Percentiles rank a stretch among this genome's conserved stretches.
Conservation (phyloP, 176 grass and related monocot species). For the Poa pratensis region DNA sequence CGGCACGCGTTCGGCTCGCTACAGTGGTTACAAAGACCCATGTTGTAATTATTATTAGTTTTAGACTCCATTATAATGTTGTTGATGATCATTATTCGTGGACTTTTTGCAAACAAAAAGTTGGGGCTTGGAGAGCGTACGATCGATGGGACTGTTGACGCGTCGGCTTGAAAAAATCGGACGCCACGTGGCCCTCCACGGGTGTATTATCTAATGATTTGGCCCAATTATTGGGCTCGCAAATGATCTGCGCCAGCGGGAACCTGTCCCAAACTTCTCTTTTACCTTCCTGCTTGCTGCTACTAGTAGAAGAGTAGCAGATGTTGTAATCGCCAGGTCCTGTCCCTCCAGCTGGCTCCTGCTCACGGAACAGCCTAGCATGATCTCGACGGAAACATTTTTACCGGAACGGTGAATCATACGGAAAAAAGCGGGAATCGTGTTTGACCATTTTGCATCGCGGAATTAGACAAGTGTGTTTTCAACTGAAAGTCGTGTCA, state of each 20-base stretch:
- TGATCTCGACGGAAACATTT: neutral
- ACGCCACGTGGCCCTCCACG: constrained; percentile 36
- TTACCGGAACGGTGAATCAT: neutral
- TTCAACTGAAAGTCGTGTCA: constrained; percentile 30
- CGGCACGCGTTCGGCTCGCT: too few relatives aligned
- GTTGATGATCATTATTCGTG: too few relatives aligned
- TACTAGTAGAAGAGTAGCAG: too few relatives aligned
- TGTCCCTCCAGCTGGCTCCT: neutral
- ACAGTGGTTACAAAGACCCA: too few relatives aligned
- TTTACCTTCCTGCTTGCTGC: constrained; percentile 15
- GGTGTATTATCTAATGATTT: constrained; percentile 51
- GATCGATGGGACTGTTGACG: constrained; percentile 35
- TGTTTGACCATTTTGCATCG: neutral
- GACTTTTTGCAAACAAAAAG: too few relatives aligned
- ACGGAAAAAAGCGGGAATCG: neutral
- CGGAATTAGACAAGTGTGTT: constrained; percentile 27
- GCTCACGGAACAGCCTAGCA: constrained; percentile 7
- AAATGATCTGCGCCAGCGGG: constrained; percentile 46
- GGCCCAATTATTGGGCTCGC: constrained; percentile 41
- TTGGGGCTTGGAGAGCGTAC: neutral
- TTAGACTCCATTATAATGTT: too few relatives aligned
- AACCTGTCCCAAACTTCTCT: constrained; percentile 22
- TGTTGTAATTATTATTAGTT: too few relatives aligned
- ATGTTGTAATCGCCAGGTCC: neutral
- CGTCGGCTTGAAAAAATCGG: constrained; percentile 24